A percentile compares a stretch with the other conserved stretches of the same genome.
phyloP scores from a whole-genome alignment of 1,284 basidiomycete genomes.

The Mycosarcoma maydis region DNA sequence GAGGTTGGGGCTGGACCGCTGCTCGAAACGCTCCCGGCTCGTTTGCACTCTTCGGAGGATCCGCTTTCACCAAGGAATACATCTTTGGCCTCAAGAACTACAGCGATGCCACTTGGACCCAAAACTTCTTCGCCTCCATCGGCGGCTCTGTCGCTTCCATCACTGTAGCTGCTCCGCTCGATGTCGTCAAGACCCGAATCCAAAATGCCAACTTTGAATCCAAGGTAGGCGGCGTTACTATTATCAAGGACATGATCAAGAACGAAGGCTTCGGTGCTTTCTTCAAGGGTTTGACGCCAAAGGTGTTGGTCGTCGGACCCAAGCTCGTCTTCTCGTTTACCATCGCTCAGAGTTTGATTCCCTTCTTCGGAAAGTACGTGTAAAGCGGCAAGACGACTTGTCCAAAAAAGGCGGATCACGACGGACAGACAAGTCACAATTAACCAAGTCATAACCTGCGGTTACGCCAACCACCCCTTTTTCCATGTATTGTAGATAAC shows the following conservation, averaged over 20 bases:
- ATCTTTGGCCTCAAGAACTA: conserved; percentile 88
- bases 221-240: conserved; percentile 83
- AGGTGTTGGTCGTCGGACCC: conserved; percentile 91
- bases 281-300: conserved; percentile 89
- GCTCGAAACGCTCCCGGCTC: conserved; percentile 95
- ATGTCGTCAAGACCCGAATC: conserved; percentile 86
- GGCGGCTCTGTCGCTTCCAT: conserved; percentile 94
- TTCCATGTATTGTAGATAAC: conserved; percentile 14
- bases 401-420: background rate
- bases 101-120: conserved; percentile 89
- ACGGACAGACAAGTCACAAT: too few species aligned
- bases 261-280: conserved; percentile 87
- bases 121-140: conserved; percentile 82
- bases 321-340: conserved; percentile 99
- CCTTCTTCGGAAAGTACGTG: conserved; percentile 79
- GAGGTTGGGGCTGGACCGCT: conserved; percentile 99
- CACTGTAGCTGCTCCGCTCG: conserved; percentile 93
- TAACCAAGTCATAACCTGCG: too few species aligned
- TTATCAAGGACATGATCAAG: conserved; percentile 86
- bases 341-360: conserved; percentile 93
- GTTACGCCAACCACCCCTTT: background rate
- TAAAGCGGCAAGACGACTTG: conserved; percentile 6
- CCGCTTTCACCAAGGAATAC: conserved; percentile 93
- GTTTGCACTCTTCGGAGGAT: conserved; percentile 92
- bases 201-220: conserved; percentile 97